Conservation (phyloP, 2,329 filamentous ascomycete genomes). For the Sarocladium oryzae region DNA sequence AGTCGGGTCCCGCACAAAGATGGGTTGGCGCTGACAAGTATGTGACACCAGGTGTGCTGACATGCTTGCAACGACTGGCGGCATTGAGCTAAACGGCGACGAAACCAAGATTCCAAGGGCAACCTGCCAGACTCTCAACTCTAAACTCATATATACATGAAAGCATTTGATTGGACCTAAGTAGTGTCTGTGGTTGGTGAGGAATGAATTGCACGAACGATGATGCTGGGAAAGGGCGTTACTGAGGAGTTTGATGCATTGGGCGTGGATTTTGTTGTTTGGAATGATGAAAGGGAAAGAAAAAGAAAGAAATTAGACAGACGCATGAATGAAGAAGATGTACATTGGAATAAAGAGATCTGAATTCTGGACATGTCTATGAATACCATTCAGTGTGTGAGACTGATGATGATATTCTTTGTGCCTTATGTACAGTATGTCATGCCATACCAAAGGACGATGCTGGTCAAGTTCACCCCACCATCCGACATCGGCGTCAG, state of each 20-base stretch:
- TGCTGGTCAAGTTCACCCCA: background rate
- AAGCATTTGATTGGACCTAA: background rate
- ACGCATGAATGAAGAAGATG: background rate
- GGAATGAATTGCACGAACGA: background rate
- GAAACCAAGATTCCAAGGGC: background rate
- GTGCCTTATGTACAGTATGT: too few species aligned
- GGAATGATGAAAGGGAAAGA: too few species aligned
- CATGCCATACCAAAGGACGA: too few species aligned
- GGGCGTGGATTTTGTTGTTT: too few species aligned
- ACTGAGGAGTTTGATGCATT: too few species aligned
- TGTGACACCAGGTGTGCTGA: constrained; percentile 29
- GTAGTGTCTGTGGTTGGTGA: too few species aligned
- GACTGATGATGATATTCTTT: too few species aligned
- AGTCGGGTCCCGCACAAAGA: constrained; percentile 5
- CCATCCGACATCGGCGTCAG: constrained; percentile 5
- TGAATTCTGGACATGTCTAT: too few species aligned
- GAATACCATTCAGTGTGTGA: too few species aligned
- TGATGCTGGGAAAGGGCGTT: too few species aligned
- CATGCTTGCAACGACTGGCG: constrained; percentile 36
- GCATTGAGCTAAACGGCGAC: constrained; percentile 17
- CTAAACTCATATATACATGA: background rate
- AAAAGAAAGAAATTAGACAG: background rate
- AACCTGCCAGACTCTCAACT: background rate
- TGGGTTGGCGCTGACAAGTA: background rate
- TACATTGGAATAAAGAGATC: background rate